A percentile compares a stretch with the other conserved stretches of the same genome.
phyloP scores from a whole-genome alignment of 176 grass and related monocot species.

The Zoysia pacifica region DNA sequence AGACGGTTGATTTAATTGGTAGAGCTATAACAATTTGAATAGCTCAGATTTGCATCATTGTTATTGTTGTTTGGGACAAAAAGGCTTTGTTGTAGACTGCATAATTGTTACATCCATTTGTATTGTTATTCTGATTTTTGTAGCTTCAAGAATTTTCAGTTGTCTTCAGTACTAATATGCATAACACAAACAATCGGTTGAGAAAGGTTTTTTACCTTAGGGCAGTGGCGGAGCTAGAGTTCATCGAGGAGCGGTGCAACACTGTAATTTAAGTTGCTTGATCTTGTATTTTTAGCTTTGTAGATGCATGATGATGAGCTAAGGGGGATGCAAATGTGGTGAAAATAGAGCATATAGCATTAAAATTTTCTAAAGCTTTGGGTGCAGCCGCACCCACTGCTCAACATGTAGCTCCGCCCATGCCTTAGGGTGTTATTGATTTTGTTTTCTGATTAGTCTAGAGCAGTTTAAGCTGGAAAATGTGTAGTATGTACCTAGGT shows the following conservation, averaged over 20 bases:
- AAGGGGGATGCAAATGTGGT: too few relatives aligned
- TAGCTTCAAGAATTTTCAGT: not conserved
- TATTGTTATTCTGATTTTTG: not conserved
- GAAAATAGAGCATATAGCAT: too few relatives aligned
- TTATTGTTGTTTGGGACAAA: not conserved
- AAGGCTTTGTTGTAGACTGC: too few relatives aligned
- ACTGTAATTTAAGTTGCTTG: too few relatives aligned
- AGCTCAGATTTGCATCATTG: not conserved
- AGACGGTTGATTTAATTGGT: slow-evolving; percentile 3
- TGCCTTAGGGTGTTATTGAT: not conserved
- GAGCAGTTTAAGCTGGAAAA: not conserved
- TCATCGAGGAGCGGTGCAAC: too few relatives aligned
- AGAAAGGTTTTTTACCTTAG: not conserved
- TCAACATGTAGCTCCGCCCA: too few relatives aligned
- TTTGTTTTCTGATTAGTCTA: not conserved
- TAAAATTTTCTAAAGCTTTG: too few relatives aligned
- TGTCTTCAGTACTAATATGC: not conserved
- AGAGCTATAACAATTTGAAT: not conserved
- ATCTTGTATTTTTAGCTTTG: too few relatives aligned
- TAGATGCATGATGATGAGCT: too few relatives aligned
- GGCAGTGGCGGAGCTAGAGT: too few relatives aligned
- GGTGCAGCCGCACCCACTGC: too few relatives aligned
- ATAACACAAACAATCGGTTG: not conserved
- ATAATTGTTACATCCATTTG: not conserved
- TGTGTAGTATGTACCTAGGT: not conserved